Evolutionary conservation across 345 rosid species (phyloP).

Genomic region (Sonneratia alba): DNA sequence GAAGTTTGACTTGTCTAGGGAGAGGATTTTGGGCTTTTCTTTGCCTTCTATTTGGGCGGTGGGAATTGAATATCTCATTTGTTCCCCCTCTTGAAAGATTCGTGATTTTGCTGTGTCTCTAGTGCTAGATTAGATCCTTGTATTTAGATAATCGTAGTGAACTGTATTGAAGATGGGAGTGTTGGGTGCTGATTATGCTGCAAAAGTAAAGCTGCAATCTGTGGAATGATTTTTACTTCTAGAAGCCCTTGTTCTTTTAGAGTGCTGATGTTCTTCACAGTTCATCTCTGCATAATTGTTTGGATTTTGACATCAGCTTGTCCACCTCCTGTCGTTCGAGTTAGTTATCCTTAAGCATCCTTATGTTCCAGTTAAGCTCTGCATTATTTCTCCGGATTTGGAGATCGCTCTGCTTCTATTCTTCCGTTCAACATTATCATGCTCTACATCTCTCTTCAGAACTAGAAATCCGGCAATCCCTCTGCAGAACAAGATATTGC

Average conservation of each 20-base stretch:
- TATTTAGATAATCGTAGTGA: neutral
- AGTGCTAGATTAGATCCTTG: conserved; percentile 3
- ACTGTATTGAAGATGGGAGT: neutral
- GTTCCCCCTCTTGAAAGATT: conserved; percentile 6
- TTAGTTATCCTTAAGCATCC: too few relatives aligned
- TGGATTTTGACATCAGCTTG: too few relatives aligned
- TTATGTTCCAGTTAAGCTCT: neutral
- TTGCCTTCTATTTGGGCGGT: neutral
- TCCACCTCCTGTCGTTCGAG: too few relatives aligned
- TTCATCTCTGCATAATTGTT: too few relatives aligned
- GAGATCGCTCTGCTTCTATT: neutral
- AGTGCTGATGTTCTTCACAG: too few relatives aligned
- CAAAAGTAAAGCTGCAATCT: neutral
- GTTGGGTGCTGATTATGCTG: neutral
- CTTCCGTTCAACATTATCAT: too few relatives aligned
- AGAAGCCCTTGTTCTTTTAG: neutral
- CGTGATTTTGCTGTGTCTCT: neutral
- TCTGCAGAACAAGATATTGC: too few relatives aligned
- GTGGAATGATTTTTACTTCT: neutral
- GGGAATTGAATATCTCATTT: conserved; percentile 14
- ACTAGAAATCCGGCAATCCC: too few relatives aligned
- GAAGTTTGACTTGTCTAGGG: neutral
- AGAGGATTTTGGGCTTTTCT: neutral
- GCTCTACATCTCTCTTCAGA: too few relatives aligned
- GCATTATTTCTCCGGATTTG: neutral